Evolutionary conservation across 345 rosid species (phyloP).

Genomic region (Rhodamnia argentea): DNA sequence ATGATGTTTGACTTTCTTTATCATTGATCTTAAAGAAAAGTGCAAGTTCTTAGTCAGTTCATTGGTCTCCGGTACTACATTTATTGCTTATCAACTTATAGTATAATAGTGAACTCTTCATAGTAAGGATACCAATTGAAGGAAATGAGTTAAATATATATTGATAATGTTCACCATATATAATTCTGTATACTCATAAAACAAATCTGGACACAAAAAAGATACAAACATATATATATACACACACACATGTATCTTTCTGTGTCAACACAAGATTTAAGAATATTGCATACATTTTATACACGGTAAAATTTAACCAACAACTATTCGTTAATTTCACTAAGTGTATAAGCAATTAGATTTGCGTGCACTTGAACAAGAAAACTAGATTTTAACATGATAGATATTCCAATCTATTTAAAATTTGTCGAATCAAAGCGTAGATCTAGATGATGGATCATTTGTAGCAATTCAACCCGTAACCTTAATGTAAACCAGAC

Average conservation of each 20-base stretch:
- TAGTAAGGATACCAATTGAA: neutral
- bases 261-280: neutral
- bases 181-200: neutral
- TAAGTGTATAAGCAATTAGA: neutral
- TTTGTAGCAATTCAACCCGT: neutral
- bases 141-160: neutral
- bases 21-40: neutral
- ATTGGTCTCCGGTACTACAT: neutral
- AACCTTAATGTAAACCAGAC: neutral
- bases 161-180: neutral
- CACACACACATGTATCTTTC: too few species aligned
- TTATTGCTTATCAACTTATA: neutral
- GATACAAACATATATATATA: neutral
- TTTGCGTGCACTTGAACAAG: neutral
- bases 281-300: neutral
- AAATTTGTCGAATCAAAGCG: fast-evolving
- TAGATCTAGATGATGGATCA: neutral
- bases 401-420: neutral
- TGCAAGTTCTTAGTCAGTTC: neutral
- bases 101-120: neutral
- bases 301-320: neutral
- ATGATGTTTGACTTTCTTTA: neutral
- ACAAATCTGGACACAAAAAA: neutral
- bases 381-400: neutral
- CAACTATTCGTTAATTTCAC: neutral